A percentile compares a stretch with the other conserved stretches of the same genome.
Evolutionary conservation across 768 basidiomycete species (phyloP).

Genomic region (Leccinum disarticulatum): DNA sequence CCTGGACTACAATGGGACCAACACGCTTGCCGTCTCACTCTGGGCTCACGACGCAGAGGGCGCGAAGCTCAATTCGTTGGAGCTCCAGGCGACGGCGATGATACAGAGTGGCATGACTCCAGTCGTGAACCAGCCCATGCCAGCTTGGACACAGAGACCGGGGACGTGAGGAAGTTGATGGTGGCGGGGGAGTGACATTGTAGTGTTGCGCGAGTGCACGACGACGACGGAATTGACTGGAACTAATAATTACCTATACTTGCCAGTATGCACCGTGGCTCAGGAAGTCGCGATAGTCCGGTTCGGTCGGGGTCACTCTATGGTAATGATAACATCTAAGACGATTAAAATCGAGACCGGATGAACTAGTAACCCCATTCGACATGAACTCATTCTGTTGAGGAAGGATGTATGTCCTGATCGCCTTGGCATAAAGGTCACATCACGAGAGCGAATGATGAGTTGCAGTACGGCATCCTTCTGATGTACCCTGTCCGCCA

Average conservation of each 20-base stretch:
- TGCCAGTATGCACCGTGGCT: not conserved
- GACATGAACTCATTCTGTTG: no score
- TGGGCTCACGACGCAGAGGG: conserved; percentile 45
- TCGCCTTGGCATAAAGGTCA: not conserved
- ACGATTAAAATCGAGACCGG: no score
- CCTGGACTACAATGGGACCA: conserved; percentile 45
- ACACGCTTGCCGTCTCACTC: conserved; percentile 49
- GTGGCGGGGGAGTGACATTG: not conserved
- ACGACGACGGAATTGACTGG: not conserved
- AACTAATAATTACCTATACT: not conserved
- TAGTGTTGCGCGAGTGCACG: not conserved
- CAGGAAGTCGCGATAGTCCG: no score
- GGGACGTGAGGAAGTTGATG: conserved; percentile 13
- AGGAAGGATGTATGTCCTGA: no score
- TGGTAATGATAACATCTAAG: no score
- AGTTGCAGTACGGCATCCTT: no score
- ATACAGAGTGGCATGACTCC: conserved; percentile 24
- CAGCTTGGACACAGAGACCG: conserved; percentile 20
- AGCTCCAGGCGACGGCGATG: conserved; percentile 37
- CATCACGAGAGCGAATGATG: not conserved
- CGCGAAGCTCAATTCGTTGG: conserved; percentile 41
- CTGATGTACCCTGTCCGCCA: not conserved
- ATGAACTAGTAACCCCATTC: no score
- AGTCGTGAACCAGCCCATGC: conserved; percentile 31
- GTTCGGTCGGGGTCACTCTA: no score